Evolutionary conservation across 345 rosid genomes (phyloP).

Genomic region (Kernera saxatilis): DNA sequence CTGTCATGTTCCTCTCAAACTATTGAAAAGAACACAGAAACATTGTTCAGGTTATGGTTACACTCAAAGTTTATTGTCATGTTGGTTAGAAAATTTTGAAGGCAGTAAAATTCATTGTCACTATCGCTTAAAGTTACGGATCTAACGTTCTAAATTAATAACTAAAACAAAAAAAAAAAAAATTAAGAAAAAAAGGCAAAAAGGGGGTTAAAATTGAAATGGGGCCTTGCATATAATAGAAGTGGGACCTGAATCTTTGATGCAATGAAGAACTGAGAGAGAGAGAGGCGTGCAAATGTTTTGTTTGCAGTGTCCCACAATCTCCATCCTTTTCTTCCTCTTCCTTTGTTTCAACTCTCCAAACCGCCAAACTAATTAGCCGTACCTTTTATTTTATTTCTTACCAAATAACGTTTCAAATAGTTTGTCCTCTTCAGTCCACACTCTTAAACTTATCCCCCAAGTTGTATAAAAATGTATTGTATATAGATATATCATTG

Average conservation of each 20-base stretch:
- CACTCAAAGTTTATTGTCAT: neutral
- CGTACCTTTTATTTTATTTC: slow-evolving; percentile 6
- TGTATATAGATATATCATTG: neutral
- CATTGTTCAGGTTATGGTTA: no score
- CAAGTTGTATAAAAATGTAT: neutral
- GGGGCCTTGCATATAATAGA: neutral
- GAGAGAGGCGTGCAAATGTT: slow-evolving; percentile 21
- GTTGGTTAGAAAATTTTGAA: neutral
- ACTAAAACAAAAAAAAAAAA: no score
- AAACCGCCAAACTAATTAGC: slow-evolving; percentile 34
- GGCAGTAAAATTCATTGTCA: neutral
- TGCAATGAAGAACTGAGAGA: neutral
- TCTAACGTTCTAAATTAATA: neutral
- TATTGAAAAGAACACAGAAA: no score
- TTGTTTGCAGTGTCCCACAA: slow-evolving; percentile 19
- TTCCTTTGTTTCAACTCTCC: slow-evolving; percentile 22
- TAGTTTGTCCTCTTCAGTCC: neutral
- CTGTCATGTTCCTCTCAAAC: no score
- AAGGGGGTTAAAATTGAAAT: neutral
- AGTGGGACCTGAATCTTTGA: slow-evolving; percentile 18
- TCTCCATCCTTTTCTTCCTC: neutral
- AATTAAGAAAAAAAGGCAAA: neutral
- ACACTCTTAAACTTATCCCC: slow-evolving; percentile 5
- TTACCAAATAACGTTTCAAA: neutral
- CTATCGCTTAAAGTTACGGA: neutral